Percentiles rank a stretch among this genome's conserved stretches.
These are phyloP conservation scores for Diaporthe sp. DNA, from an alignment of 2,329 filamentous ascomycete genomes.

Conservation along the genomic window DNA sequence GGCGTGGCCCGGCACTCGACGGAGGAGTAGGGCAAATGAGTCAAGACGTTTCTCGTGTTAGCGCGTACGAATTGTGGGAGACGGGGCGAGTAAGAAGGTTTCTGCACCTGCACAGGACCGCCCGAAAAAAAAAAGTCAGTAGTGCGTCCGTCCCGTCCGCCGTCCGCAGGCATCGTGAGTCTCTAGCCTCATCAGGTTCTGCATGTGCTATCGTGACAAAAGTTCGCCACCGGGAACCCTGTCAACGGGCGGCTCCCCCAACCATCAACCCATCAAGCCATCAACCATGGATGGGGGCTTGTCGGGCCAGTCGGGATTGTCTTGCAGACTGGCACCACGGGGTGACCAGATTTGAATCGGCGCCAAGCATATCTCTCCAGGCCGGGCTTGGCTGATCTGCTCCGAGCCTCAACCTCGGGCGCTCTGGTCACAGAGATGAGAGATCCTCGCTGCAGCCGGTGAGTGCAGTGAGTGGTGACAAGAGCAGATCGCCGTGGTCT, in stretches of 20 bases:
- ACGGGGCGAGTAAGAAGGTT: slow-evolving; percentile 2
- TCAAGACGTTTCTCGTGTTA: slow-evolving; percentile 18
- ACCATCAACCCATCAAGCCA: neutral
- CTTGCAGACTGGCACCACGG: neutral
- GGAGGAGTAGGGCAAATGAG: neutral
- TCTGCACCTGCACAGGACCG: neutral
- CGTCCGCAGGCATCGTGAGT: slow-evolving; percentile 1
- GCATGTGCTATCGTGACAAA: slow-evolving; percentile 1
- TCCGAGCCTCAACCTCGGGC: neutral
- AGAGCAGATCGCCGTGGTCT: neutral
- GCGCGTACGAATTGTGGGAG: neutral
- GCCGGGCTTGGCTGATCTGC: neutral
- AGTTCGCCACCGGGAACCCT: slow-evolving; percentile 22
- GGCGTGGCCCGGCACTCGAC: neutral
- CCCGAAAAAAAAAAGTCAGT: neutral
- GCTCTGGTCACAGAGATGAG: neutral
- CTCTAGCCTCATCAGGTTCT: slow-evolving; percentile 4
- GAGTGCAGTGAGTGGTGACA: neutral
- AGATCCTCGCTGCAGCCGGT: neutral
- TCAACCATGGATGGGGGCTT: neutral
- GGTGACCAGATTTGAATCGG: slow-evolving; percentile 14
- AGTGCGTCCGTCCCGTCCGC: neutral
- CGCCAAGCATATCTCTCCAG: slow-evolving; percentile 2
- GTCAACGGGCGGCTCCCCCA: neutral
- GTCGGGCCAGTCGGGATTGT: no score